These are phyloP conservation scores for Cercophora newfieldiana DNA, from an alignment of 495 filamentous ascomycete species.

Conservation along the genomic window DNA sequence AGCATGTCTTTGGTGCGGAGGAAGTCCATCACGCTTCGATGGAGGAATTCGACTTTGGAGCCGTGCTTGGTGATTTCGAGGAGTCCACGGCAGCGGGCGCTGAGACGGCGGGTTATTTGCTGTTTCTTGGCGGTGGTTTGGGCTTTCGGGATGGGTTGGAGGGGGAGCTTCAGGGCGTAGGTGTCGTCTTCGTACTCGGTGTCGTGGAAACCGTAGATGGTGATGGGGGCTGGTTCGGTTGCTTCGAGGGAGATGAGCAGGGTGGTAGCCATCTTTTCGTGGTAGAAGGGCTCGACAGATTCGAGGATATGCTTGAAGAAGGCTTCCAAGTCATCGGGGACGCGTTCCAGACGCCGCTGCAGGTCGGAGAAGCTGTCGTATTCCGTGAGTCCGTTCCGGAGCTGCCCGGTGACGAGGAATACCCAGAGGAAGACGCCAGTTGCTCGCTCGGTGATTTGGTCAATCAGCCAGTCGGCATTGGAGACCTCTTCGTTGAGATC, in stretches of 20 bases:
- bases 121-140: neutral
- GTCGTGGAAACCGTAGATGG: conserved; percentile 22
- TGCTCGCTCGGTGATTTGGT: conserved; percentile 32
- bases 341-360: conserved; percentile 20
- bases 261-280: conserved; percentile 16
- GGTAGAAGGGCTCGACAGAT: conserved; percentile 23
- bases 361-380: conserved; percentile 33
- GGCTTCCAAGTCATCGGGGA: conserved; percentile 32
- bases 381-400: conserved; percentile 36
- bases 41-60: conserved; percentile 19
- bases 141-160: neutral
- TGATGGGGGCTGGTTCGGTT: conserved; percentile 6
- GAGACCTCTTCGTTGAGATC: neutral
- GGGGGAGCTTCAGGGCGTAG: conserved; percentile 16
- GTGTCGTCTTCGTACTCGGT: conserved; percentile 16
- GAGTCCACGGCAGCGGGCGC: conserved; percentile 19
- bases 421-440: conserved; percentile 49
- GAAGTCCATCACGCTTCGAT: conserved; percentile 24
- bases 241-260: conserved; percentile 18
- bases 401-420: conserved; percentile 32
- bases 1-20: conserved; percentile 12
- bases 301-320: conserved; percentile 32
- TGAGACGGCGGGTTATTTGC: conserved; percentile 17
- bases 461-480: conserved; percentile 15
- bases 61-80: conserved; percentile 11